These are phyloP conservation scores for Citrus sp. DNA, from an alignment of 345 rosid genomes.

Conservation along the genomic window DNA sequence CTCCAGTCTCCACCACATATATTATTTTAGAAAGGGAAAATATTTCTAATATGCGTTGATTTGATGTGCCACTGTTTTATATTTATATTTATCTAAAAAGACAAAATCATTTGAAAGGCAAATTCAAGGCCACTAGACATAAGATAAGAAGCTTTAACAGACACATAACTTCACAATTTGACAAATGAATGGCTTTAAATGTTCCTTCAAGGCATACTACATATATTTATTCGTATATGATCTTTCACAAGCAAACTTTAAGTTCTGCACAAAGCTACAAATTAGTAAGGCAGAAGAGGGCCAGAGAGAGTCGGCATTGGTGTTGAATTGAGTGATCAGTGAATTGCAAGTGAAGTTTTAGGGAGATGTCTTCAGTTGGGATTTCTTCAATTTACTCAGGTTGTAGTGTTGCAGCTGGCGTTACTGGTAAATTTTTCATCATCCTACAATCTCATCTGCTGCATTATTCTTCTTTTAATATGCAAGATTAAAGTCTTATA, in stretches of 20 bases:
- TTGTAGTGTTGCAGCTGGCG: slow-evolving; percentile 46
- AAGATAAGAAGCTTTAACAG: background rate
- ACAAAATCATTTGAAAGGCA: background rate
- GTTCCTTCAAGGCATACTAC: background rate
- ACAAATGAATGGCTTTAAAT: background rate
- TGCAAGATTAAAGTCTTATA: background rate
- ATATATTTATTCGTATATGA: background rate
- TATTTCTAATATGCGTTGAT: no score
- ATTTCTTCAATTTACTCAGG: slow-evolving; percentile 23
- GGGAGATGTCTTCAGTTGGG: slow-evolving; percentile 20
- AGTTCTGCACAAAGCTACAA: background rate
- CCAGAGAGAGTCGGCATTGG: background rate
- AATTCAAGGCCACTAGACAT: background rate
- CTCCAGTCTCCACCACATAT: no score
- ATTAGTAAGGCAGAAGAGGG: background rate
- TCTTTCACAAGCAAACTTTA: background rate
- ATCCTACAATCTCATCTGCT: background rate
- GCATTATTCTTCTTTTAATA: background rate
- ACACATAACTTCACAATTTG: background rate
- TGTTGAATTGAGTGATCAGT: background rate
- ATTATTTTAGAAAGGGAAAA: no score
- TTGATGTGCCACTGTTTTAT: background rate
- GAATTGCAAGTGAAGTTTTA: background rate
- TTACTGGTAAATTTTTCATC: slow-evolving; percentile 37
- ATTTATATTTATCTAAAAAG: background rate